Conservation (phyloP, 371 early-diverging fungal species). For the Funneliformis caledonium region DNA sequence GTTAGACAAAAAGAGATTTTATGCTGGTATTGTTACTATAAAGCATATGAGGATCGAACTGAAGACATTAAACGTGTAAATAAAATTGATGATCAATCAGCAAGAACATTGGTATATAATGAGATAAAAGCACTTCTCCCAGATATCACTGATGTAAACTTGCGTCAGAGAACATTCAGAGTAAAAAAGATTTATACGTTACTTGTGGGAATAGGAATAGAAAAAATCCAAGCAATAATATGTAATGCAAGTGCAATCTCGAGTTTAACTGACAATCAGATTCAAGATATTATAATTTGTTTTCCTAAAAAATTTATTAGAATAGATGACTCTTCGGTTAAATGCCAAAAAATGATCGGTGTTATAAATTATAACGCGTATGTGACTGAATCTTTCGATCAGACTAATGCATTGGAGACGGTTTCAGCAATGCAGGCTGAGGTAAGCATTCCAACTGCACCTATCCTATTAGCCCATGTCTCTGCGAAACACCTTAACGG, state of each 20-base stretch:
- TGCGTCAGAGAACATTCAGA: slow-evolving; percentile 34
- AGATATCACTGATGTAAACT: slow-evolving; percentile 11
- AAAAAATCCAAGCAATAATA: slow-evolving; percentile 14
- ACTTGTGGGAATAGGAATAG: slow-evolving; percentile 27
- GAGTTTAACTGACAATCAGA: slow-evolving; percentile 26
- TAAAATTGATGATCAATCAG: slow-evolving; percentile 32
- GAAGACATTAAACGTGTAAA: slow-evolving; percentile 25
- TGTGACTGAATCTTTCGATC: too few species aligned
- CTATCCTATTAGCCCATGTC: too few species aligned
- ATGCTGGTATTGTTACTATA: background rate
- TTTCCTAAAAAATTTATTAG: slow-evolving; percentile 19
- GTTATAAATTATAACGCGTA: too few species aligned
- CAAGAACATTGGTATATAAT: slow-evolving; percentile 35
- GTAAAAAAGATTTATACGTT: slow-evolving; percentile 33
- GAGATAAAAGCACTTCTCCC: too few species aligned
- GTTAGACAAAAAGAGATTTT: slow-evolving; percentile 37
- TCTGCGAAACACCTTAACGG: too few species aligned
- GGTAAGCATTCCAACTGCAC: too few species aligned
- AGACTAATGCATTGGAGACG: too few species aligned
- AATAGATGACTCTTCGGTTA: too few species aligned
- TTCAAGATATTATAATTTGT: slow-evolving; percentile 30
- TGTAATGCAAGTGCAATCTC: slow-evolving; percentile 36
- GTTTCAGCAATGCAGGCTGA: too few species aligned
- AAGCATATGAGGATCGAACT: slow-evolving; percentile 30
- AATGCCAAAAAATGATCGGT: too few species aligned